Base-by-base conservation (phyloP, 75 land plant species). In the Sequoia sempervirens region DNA sequence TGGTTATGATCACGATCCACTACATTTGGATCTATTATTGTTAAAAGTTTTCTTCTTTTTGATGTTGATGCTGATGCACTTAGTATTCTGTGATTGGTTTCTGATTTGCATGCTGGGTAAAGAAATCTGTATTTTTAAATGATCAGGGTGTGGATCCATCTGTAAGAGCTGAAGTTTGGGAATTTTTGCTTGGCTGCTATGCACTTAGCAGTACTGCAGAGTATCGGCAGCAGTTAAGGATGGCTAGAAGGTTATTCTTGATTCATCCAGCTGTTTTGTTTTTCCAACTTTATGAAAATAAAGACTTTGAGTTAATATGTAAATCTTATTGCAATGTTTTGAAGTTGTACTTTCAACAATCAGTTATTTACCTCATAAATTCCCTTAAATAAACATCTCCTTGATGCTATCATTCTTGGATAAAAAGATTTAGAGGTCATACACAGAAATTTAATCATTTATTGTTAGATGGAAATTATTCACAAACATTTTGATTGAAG, bases 111-210 rank as follows among this genome's bases (percentile, higher is more conserved):
- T 40, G 80, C 80, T 79, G 80, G 47, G 30, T 79, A 79, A 40
- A 36, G 45, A 47, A 14, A 30, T 81, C 41, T 47, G 17, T 81
- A 8, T 38, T 70, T 70, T 82, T 82, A 28, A 82, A 78, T 68
- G 23, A 75, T 9, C 82, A 96, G 98, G 98, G 98, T 50, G 94
- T 96, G 81, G 92, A 96, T 88, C 93, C 97, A 81, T 93, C 97
- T 37, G 95, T 96, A 84, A 86, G 98, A 73, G 87, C 90, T 68
- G 98, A 95, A 87, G 98, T 95, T 23, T 96, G 98, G 98, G 98
- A 96, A 84, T 96, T 92, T 88, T 90, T 96, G 78, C 91, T 96
- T 87, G 95, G 98, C 52, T 93, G 94, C 85, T 95, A 89, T 92
- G 87, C 93, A 66, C 47, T 88, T 28, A 81, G 87, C 80, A 95